phyloP scores from a whole-genome alignment of 495 filamentous ascomycete species.

The Penicillium fimorum region DNA sequence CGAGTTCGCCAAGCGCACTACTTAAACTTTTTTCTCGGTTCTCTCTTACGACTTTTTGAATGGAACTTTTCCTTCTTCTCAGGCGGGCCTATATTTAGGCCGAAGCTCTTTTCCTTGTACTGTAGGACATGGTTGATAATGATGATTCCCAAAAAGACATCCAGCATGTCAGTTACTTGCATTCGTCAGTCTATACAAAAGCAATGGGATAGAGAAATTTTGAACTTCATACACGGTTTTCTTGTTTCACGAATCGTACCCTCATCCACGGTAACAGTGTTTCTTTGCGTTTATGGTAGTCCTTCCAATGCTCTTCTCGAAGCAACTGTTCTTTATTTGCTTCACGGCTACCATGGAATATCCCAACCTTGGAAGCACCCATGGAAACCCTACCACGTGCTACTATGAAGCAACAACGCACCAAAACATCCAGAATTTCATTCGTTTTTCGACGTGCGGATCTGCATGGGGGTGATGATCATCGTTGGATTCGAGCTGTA shows the following conservation, averaged over 20 bases:
- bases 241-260: not conserved
- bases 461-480: not conserved
- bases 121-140: constrained; percentile 48
- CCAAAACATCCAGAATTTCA: not conserved
- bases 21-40: constrained; percentile 41
- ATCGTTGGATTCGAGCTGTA: too few relatives aligned
- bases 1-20: constrained; percentile 85
- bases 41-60: constrained; percentile 27
- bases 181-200: constrained; percentile 38
- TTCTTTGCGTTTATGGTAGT: not conserved
- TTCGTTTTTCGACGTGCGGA: not conserved
- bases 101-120: constrained; percentile 41
- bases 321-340: not conserved
- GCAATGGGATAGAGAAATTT: constrained; percentile 35
- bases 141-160: constrained; percentile 42
- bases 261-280: not conserved
- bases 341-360: constrained; percentile 6
- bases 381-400: constrained; percentile 1
- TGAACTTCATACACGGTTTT: constrained; percentile 1
- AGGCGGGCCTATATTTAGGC: constrained; percentile 35
- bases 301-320: not conserved
- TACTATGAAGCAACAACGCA: not conserved
- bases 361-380: not conserved
- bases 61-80: constrained; percentile 36
- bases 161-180: constrained; percentile 40